These are phyloP conservation scores for Chlamydomonas schloesseri DNA, from an alignment of 139 green algal genomes.

Conservation along the genomic window DNA sequence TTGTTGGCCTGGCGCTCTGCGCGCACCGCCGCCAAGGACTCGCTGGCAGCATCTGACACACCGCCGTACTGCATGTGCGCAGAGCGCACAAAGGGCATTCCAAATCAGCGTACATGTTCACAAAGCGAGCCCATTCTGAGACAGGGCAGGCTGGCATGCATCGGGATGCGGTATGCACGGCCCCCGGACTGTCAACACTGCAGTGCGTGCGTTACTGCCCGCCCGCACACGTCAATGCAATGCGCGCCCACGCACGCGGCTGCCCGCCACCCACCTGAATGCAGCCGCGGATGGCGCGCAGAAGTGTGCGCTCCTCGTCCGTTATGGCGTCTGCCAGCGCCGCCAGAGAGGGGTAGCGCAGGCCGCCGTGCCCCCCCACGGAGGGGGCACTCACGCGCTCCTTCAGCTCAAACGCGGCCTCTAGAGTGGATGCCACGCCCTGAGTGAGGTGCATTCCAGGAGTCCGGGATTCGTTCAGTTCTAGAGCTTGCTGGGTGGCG, in stretches of 20 bases:
- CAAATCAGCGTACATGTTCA: too few species aligned
- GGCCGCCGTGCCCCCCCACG: too few species aligned
- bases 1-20: conserved; percentile 60
- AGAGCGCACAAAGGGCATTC: too few species aligned
- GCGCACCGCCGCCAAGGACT: conserved; percentile 60
- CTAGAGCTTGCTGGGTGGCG: too few species aligned
- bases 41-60: conserved; percentile 66
- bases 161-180: too few species aligned
- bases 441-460: neutral
- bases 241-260: too few species aligned
- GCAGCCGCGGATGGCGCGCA: conserved; percentile 59
- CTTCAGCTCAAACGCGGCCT: conserved; percentile 49
- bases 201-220: too few species aligned
- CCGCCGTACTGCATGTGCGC: conserved; percentile 37
- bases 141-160: too few species aligned
- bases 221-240: too few species aligned
- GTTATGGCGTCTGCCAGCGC: conserved; percentile 56
- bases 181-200: too few species aligned
- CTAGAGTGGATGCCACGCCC: conserved; percentile 75
- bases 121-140: too few species aligned
- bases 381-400: neutral
- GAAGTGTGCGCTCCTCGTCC: conserved; percentile 54
- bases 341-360: conserved; percentile 54
- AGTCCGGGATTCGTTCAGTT: too few species aligned
- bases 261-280: conserved; percentile 62